Conservation (phyloP, 352 stramenopile species). For the Globisporangium rhizosaccharum region DNA sequence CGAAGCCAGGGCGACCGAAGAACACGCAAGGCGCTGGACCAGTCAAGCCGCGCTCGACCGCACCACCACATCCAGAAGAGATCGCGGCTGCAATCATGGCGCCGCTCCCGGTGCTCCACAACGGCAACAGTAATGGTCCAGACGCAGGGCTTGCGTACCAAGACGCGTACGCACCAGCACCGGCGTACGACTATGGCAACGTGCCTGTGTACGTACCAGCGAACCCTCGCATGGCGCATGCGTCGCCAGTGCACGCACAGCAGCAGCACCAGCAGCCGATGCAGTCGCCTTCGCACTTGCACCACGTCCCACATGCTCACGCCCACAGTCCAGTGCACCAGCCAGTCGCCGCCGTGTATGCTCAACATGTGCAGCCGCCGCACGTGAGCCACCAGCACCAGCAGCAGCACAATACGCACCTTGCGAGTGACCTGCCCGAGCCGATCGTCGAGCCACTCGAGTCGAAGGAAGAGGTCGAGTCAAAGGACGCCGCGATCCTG, state of each 20-base stretch:
- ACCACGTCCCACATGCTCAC: background rate
- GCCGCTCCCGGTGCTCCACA: constrained; percentile 11
- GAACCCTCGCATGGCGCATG: constrained; percentile 1
- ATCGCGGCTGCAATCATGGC: constrained; percentile 45
- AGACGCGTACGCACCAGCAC: constrained; percentile 6
- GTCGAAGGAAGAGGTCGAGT: constrained; percentile 41
- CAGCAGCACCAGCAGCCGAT: background rate
- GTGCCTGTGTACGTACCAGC: constrained; percentile 15
- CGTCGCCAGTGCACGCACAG: constrained; percentile 1
- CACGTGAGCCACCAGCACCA: background rate
- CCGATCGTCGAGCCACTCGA: constrained; percentile 35
- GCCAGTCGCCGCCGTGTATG: too few relatives aligned
- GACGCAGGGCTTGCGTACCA: constrained; percentile 1
- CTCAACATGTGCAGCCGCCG: too few relatives aligned
- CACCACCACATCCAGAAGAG: constrained; percentile 47
- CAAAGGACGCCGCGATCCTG: constrained; percentile 55
- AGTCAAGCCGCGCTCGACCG: constrained; percentile 32
- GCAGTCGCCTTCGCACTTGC: too few relatives aligned
- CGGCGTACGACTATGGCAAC: constrained; percentile 9
- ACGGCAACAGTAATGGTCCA: background rate
- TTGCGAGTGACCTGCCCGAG: constrained; percentile 34
- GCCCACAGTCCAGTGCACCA: too few relatives aligned
- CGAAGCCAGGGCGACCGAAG: constrained; percentile 58
- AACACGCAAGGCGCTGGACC: constrained; percentile 46
- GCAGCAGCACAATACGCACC: constrained; percentile 2